Conservation (phyloP, 2,329 filamentous ascomycete genomes). For the Diatrype stigma region DNA sequence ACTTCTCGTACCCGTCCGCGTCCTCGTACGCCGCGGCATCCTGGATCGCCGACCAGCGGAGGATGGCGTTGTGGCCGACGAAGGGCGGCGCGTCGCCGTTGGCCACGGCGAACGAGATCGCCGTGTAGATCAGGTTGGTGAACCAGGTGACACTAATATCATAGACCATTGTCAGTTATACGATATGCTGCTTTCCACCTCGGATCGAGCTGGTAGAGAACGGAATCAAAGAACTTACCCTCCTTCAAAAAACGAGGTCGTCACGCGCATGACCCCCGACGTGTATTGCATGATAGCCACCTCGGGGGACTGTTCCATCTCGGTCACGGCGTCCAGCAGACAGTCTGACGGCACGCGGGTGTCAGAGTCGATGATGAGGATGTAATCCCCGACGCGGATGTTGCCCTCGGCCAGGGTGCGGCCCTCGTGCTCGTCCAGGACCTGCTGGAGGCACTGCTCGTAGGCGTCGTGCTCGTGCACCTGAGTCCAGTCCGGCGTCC, state of each 20-base stretch:
- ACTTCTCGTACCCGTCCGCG: constrained; percentile 70
- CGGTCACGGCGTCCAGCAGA: constrained; percentile 72
- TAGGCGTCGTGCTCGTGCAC: constrained; percentile 65
- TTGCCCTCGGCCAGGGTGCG: constrained; percentile 81
- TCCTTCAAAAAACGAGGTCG: constrained; percentile 66
- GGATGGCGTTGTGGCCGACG: constrained; percentile 75
- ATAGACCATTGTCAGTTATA: too few relatives aligned
- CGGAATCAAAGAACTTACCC: constrained; percentile 21
- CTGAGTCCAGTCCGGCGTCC: constrained; percentile 61
- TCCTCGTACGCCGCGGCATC: constrained; percentile 63
- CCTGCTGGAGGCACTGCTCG: constrained; percentile 59
- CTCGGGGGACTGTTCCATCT: constrained; percentile 76
- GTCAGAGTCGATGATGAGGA: constrained; percentile 74
- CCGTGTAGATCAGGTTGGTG: constrained; percentile 71
- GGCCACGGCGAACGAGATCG: constrained; percentile 72
- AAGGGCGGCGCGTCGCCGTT: constrained; percentile 76
- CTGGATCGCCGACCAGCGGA: constrained; percentile 72
- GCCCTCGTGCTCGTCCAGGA: constrained; percentile 59
- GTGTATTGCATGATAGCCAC: constrained; percentile 77
- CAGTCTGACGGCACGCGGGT: constrained; percentile 75
- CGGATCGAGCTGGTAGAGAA: too few relatives aligned
- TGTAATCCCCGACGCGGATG: constrained; percentile 81
- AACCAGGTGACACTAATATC: constrained; percentile 66
- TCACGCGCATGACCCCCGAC: constrained; percentile 75
- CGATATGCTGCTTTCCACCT: too few relatives aligned